A percentile compares a stretch with the other conserved stretches of the same genome.
These are phyloP conservation scores for Metschnikowia picachoensis DNA, from an alignment of 805 yeast species.

Conservation along the genomic window DNA sequence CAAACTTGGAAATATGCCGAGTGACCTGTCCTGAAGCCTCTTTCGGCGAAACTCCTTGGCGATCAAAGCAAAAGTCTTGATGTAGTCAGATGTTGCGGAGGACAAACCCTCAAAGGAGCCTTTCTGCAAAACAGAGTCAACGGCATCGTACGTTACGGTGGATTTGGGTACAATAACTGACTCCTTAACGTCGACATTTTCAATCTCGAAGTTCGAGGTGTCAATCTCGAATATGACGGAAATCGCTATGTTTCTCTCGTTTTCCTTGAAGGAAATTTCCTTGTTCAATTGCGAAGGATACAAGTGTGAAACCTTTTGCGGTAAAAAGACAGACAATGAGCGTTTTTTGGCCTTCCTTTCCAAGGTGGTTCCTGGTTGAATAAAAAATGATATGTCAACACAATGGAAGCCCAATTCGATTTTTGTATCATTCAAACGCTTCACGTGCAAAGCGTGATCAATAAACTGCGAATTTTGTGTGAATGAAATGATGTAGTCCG, in stretches of 20 bases:
- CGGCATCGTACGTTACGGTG: conserved; percentile 49
- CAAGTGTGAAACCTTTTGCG: conserved; percentile 66
- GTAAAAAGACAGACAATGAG: conserved; percentile 82
- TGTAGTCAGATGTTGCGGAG: conserved; percentile 60
- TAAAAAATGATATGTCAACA: conserved; percentile 69
- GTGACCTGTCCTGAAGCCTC: conserved; percentile 48
- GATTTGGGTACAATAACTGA: conserved; percentile 63
- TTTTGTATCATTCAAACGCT: conserved; percentile 51
- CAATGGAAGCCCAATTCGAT: conserved; percentile 85
- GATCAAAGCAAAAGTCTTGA: conserved; percentile 59
- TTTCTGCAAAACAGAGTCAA: conserved; percentile 48
- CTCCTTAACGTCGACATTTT: conserved; percentile 74
- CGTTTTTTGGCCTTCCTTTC: conserved; percentile 91
- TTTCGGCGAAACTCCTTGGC: conserved; percentile 69
- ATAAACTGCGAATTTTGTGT: conserved; percentile 54
- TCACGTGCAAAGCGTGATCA: conserved; percentile 84
- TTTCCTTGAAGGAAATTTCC: conserved; percentile 56
- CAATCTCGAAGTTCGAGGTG: conserved; percentile 63
- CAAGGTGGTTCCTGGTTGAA: conserved; percentile 68
- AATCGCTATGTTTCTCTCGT: conserved; percentile 59
- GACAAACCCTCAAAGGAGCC: conserved; percentile 27
- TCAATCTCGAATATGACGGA: conserved; percentile 81
- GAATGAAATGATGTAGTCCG: conserved; percentile 63
- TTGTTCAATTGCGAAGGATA: conserved; percentile 65
- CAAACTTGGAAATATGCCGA: conserved; percentile 49